Percentiles rank a stretch among this genome's conserved stretches.
These are phyloP conservation scores for Litchi chinensis DNA, from an alignment of 345 rosid genomes.

Conservation along the genomic window DNA sequence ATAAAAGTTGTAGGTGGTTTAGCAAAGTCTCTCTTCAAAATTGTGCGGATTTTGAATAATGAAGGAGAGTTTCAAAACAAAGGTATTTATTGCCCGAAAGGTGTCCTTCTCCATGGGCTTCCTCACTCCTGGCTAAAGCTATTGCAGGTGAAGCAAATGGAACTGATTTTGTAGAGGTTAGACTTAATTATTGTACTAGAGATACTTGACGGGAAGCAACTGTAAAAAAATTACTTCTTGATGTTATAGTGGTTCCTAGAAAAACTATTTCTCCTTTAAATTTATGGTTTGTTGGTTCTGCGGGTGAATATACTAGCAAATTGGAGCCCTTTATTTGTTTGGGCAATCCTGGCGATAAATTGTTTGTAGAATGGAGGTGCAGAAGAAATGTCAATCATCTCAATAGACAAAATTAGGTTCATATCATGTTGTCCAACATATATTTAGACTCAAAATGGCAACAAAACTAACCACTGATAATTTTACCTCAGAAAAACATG, in stretches of 20 bases:
- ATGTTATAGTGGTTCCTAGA: not conserved
- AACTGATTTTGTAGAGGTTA: slow-evolving; percentile 95
- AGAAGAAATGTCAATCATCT: not conserved
- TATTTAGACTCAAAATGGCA: too few relatives aligned
- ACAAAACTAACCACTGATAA: too few relatives aligned
- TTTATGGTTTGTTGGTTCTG: not conserved
- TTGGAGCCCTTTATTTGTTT: slow-evolving; percentile 19
- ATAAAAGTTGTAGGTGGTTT: too few relatives aligned
- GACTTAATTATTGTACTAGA: slow-evolving; percentile 16
- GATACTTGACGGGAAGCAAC: slow-evolving; percentile 13
- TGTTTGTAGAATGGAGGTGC: not conserved
- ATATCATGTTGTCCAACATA: too few relatives aligned
- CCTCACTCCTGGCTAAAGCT: slow-evolving; percentile 95
- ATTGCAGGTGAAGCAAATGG: slow-evolving; percentile 99
- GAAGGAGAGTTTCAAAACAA: slow-evolving; percentile 88
- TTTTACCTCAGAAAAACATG: too few relatives aligned
- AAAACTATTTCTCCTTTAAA: not conserved
- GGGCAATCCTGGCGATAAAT: not conserved
- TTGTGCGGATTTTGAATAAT: slow-evolving; percentile 84
- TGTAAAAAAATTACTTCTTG: not conserved
- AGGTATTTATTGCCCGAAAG: slow-evolving; percentile 97
- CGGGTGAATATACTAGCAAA: not conserved
- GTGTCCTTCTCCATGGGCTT: slow-evolving; percentile 95
- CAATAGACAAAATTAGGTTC: not conserved
- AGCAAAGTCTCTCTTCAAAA: slow-evolving; percentile 24